Evolutionary conservation across 1,139 yeast species (phyloP), one percentile per base, ranked within the genome.

Genomic region (Magnusiomyces tetraspermus): DNA sequence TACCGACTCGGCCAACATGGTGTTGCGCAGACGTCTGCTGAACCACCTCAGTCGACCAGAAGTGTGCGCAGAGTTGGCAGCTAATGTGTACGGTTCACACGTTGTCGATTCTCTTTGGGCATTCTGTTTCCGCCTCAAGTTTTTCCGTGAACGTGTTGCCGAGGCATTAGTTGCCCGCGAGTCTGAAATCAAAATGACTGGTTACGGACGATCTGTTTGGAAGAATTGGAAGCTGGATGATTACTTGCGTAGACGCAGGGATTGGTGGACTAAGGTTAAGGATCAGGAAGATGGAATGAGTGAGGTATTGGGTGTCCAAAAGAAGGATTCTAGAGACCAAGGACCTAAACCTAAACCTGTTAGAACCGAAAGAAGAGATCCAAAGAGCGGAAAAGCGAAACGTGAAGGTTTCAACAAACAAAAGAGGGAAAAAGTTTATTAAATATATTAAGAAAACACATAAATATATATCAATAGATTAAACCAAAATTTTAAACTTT

Each of bases 81-180:
- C 95, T 62, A 85, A 90, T 63, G 87, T 96, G 0, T 86, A 88
- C 59, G 97, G 95, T 0, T 89, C 97, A 1, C 97, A 90, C 65
- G 78, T 90, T 44, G 84, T 89, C 46, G 98, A 92, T 68, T 80
- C 79, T 56, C 73, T 87, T 52, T 89, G 96, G 96, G 69, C 67
- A 33, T 89, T 87, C 64, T 82, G 96, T 0, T 75, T 81, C 46
- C 80, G 82, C 55, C 75, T 89, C 63, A 87, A 89, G 56, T 80
- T 84, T 75, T 86, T 85, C 69, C 86, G 95, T 61, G 97, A 92
- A 63, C 78, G 92, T 58, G 76, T 92, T 58, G 97, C 95, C 0
- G 76, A 77, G 21, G 85, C 83, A 55, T 72, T 92, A 55, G 65
- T 74, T 36, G 74, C 72, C n/a, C 78, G 82, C 47, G 77, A 83